phyloP scores from a whole-genome alignment of 257 asterid species.

The Gynochthodes officinalis region DNA sequence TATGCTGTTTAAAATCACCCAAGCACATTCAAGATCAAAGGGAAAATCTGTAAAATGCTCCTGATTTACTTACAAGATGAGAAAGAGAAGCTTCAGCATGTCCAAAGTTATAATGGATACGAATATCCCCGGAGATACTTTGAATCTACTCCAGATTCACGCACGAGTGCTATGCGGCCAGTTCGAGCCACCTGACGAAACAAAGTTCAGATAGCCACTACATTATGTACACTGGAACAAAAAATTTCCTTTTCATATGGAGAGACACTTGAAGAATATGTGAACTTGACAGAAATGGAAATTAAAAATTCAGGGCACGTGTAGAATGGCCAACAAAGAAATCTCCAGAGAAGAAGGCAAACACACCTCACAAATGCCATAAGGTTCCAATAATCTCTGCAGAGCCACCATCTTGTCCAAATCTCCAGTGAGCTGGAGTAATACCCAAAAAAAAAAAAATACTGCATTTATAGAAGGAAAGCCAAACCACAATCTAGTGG shows the following conservation, averaged over 20 bases:
- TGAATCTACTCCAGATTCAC: slow-evolving; percentile 92
- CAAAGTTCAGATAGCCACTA: background rate
- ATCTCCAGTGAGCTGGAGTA: slow-evolving; percentile 82
- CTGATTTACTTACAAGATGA: background rate
- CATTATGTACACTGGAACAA: background rate
- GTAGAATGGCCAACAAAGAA: background rate
- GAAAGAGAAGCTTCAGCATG: background rate
- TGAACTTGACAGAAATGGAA: background rate
- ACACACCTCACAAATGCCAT: slow-evolving; percentile 93
- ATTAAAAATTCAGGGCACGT: background rate
- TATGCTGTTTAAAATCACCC: background rate
- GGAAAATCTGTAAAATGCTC: background rate
- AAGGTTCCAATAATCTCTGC: slow-evolving; percentile 91
- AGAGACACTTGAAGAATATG: background rate
- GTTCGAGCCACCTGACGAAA: slow-evolving; percentile 77
- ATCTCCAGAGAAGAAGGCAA: slow-evolving; percentile 8
- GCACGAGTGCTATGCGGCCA: slow-evolving; percentile 72
- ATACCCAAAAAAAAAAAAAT: background rate
- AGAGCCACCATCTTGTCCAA: slow-evolving; percentile 92
- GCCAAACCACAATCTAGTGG: background rate
- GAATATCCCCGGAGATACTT: slow-evolving; percentile 81
- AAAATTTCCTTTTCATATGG: background rate
- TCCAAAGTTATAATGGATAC: slow-evolving; percentile 44
- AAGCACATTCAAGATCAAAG: background rate
- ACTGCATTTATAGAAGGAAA: background rate